A percentile compares a stretch with the other conserved stretches of the same genome.
Evolutionary conservation across 2,329 filamentous ascomycete genomes (phyloP).

Genomic region (Colletotrichum camelliae): DNA sequence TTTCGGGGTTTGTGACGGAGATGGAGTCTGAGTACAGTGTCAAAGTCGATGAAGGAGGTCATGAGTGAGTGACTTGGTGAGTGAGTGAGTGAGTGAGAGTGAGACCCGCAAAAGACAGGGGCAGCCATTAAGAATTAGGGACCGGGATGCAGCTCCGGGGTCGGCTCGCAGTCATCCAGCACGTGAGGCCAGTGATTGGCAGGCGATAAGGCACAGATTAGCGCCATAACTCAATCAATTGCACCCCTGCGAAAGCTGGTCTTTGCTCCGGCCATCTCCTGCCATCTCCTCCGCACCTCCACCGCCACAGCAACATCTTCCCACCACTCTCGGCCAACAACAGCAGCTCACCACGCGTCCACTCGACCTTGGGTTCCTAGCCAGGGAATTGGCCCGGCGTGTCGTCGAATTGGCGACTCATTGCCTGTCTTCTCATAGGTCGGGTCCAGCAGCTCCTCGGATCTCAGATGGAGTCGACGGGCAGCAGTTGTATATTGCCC

Average conservation of each 20-base stretch:
- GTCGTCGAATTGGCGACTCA: background rate
- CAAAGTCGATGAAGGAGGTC: background rate
- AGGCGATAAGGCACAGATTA: conserved; percentile 18
- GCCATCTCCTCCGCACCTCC: conserved; percentile 1
- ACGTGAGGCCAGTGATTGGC: conserved; percentile 22
- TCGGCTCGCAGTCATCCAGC: background rate
- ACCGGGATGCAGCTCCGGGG: background rate
- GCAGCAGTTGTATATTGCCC: background rate
- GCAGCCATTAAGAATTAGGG: background rate
- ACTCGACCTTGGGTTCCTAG: background rate
- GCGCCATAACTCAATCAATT: background rate
- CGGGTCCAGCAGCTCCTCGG: background rate
- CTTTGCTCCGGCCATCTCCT: background rate
- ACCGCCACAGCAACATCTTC: background rate
- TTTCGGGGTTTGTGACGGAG: background rate
- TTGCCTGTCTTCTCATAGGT: background rate
- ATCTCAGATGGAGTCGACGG: background rate
- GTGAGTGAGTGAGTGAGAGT: background rate
- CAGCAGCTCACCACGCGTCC: conserved; percentile 11
- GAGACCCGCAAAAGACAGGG: background rate
- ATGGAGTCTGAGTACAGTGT: background rate
- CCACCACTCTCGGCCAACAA: background rate
- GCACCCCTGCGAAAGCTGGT: background rate
- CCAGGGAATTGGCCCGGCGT: conserved; percentile 1
- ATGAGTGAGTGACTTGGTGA: background rate